Percentiles rank a stretch among this genome's conserved stretches.
phyloP scores from a whole-genome alignment of 176 grass and related monocot species.

The Ensete ventricosum region DNA sequence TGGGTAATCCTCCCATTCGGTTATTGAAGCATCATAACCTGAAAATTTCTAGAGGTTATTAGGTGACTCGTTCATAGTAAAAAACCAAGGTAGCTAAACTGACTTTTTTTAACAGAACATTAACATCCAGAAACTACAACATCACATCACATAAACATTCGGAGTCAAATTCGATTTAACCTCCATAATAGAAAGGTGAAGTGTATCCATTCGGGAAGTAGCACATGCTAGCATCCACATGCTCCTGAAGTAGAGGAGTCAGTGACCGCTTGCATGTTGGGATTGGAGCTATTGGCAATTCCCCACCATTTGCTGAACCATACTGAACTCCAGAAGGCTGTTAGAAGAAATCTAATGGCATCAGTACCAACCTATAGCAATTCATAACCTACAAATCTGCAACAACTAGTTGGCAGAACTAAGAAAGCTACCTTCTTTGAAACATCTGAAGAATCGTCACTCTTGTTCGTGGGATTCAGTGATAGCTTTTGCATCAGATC shows the following conservation, averaged over 20 bases:
- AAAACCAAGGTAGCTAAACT: not conserved
- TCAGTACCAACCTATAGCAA: not conserved
- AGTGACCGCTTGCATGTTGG: slow-evolving; percentile 25
- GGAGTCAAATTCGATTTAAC: slow-evolving; percentile 11
- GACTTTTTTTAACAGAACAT: too few species aligned
- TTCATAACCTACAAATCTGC: not conserved
- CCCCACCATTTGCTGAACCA: slow-evolving; percentile 8
- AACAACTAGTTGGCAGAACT: not conserved
- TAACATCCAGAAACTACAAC: too few species aligned
- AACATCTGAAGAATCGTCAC: slow-evolving; percentile 24
- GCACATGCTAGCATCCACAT: slow-evolving; percentile 36
- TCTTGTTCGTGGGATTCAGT: slow-evolving; percentile 32
- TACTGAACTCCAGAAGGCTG: slow-evolving; percentile 27
- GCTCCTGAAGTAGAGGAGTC: slow-evolving; percentile 33
- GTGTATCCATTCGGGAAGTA: slow-evolving; percentile 41
- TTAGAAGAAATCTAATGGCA: slow-evolving; percentile 10
- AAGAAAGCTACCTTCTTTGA: slow-evolving; percentile 31
- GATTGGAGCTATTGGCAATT: slow-evolving; percentile 6
- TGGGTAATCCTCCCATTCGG: slow-evolving; percentile 11
- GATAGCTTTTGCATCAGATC: slow-evolving; percentile 56
- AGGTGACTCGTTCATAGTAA: not conserved
- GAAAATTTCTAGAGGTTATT: not conserved
- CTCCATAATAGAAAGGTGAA: slow-evolving; percentile 41
- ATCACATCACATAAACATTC: too few species aligned
- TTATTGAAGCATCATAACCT: slow-evolving; percentile 6